Conservation (phyloP, 495 filamentous ascomycete genomes). For the Margaritispora aquatica region DNA sequence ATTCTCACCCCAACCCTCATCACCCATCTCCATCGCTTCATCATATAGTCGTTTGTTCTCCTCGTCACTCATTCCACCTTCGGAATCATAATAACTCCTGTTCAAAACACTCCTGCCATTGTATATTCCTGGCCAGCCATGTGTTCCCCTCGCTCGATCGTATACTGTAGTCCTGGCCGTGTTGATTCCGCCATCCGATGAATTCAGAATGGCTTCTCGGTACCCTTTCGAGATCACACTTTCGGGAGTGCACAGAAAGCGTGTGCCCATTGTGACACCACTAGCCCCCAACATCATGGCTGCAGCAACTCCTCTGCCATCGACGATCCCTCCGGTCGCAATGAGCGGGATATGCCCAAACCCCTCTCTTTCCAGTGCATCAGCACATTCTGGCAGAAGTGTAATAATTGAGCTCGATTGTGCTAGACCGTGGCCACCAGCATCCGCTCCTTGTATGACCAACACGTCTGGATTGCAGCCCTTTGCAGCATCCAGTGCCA, state of each 20-base stretch:
- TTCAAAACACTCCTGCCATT: slow-evolving; percentile 59
- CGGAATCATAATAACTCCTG: slow-evolving; percentile 50
- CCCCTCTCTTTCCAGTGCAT: slow-evolving; percentile 33
- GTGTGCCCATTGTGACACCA: slow-evolving; percentile 57
- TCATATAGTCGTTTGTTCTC: slow-evolving; percentile 56
- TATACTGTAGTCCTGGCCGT: slow-evolving; percentile 66
- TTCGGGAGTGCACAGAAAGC: slow-evolving; percentile 53
- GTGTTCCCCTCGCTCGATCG: slow-evolving; percentile 61
- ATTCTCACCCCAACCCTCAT: slow-evolving; percentile 53
- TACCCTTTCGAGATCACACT: slow-evolving; percentile 50
- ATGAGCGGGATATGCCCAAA: slow-evolving; percentile 42
- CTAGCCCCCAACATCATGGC: slow-evolving; percentile 54
- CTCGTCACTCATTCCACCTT: slow-evolving; percentile 46
- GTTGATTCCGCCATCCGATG: slow-evolving; percentile 53
- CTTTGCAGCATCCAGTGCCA: slow-evolving; percentile 41
- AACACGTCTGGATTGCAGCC: slow-evolving; percentile 52
- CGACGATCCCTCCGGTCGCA: slow-evolving; percentile 62
- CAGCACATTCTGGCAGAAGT: slow-evolving; percentile 35
- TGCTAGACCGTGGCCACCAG: slow-evolving; percentile 60
- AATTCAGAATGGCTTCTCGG: slow-evolving; percentile 47
- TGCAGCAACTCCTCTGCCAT: slow-evolving; percentile 52
- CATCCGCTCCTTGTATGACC: slow-evolving; percentile 67
- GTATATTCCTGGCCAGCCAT: slow-evolving; percentile 60
- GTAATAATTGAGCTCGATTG: slow-evolving; percentile 35
- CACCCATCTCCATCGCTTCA: slow-evolving; percentile 35